These are phyloP conservation scores for Silene latifolia DNA, from an alignment of 148 eudicot species.

Conservation along the genomic window DNA sequence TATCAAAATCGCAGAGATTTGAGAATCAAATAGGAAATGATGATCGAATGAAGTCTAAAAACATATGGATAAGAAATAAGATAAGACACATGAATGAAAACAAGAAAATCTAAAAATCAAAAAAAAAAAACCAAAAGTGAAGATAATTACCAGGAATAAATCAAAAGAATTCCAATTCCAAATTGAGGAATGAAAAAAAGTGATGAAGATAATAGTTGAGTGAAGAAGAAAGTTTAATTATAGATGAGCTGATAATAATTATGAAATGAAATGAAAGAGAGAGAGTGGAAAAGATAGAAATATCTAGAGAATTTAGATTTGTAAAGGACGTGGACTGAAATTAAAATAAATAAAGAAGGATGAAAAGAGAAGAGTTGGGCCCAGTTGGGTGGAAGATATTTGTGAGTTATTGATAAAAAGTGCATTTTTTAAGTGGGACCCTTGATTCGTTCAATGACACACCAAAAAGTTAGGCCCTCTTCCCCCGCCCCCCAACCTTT, in stretches of 20 bases:
- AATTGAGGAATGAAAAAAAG: too few relatives aligned
- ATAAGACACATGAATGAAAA: not conserved
- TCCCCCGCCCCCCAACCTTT: conserved; percentile 1
- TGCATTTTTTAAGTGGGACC: not conserved
- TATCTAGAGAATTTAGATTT: not conserved
- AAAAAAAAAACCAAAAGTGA: not conserved
- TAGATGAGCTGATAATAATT: too few relatives aligned
- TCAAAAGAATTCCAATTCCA: not conserved
- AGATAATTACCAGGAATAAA: not conserved
- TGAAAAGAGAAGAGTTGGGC: not conserved
- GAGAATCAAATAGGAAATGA: not conserved
- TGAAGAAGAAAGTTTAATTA: too few relatives aligned
- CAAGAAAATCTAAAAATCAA: not conserved
- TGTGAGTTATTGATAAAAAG: conserved; percentile 11
- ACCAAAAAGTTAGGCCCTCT: not conserved
- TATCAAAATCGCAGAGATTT: not conserved
- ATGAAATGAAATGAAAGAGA: too few relatives aligned
- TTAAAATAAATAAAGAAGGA: not conserved
- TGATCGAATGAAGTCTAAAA: not conserved
- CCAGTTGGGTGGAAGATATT: conserved; percentile 12
- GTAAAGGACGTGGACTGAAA: not conserved
- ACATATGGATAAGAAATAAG: not conserved
- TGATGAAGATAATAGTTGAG: too few relatives aligned
- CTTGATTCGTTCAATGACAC: not conserved
- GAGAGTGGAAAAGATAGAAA: not conserved